Base-by-base conservation (phyloP, 257 asterid genomes). In the Gentiana macrophylla region DNA sequence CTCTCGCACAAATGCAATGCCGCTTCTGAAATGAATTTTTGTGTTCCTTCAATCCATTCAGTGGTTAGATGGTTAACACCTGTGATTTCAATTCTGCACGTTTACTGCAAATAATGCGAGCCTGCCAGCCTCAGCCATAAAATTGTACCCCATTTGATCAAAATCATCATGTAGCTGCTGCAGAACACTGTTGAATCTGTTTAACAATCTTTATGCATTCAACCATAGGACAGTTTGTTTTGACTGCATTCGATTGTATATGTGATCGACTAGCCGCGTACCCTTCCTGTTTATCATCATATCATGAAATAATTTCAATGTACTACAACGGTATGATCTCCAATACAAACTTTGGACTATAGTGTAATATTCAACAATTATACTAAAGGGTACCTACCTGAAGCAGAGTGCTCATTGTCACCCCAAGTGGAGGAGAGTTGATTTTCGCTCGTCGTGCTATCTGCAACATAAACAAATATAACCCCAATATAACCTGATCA, bases 381-480 rank as follows among this genome's bases (percentile, higher is more conserved):
- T 49, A 35, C 50, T 38, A 43, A 55, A 52, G 56, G 43, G 10
- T 38, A 32, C 9, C 46, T 70, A 86, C 98, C 96, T 82, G 51
- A 48, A 57, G 87, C 62, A 91, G 72, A 62, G 74, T 68, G 52
- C 55, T 52, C 83, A 87, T 52, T 9, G 87, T 50, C 32, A 66
- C 37, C 53, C 59, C 67, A 38, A 81, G 67, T 48, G 81, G 76
- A 64, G 96, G 89, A 52, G 86, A 81, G 68, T 84, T 78, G 36
- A 83, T 70, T 79, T 83, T 91, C 9, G 86, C 96, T 55, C 98
- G 89, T 15, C 87, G 80, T 35, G 96, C 84, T 50, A 87, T 71
- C 96, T 91, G 81, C 57, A 70, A 56, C 43, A 71, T 41, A 41
- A 4, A 68, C 3, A 37, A 56, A 37, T 8, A 47, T 50, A 57